Evolutionary conservation across 192 early-diverging fungal genomes (phyloP).

Genomic region (Dissophora globulifera): DNA sequence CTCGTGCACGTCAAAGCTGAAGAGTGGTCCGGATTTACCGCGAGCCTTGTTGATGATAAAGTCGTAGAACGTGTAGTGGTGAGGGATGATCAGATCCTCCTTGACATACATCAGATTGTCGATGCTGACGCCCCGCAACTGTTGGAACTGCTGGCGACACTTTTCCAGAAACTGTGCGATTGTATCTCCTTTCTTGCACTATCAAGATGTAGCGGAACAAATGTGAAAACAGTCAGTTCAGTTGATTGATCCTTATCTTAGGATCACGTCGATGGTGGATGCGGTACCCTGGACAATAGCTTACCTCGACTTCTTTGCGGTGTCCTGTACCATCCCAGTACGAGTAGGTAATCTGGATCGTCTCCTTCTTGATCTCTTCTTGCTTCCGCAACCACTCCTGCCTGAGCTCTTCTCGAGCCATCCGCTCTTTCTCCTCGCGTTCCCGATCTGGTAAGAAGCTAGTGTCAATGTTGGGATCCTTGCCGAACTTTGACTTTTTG

Average conservation of each 20-base stretch:
- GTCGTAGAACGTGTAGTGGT: constrained; percentile 93
- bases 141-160: constrained; percentile 82
- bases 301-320: constrained; percentile 78
- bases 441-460: constrained; percentile 92
- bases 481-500: constrained; percentile 69
- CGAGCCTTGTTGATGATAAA: constrained; percentile 95
- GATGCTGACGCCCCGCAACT: constrained; percentile 81
- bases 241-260: too few relatives aligned
- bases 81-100: constrained; percentile 96
- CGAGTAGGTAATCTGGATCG: constrained; percentile 87
- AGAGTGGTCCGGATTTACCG: constrained; percentile 96
- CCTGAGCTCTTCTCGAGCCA: constrained; percentile 77
- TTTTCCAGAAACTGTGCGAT: constrained; percentile 89
- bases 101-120: constrained; percentile 94
- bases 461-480: constrained; percentile 92
- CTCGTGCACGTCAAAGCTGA: constrained; percentile 94
- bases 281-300: too few relatives aligned
- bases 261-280: too few relatives aligned
- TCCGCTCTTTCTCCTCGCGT: constrained; percentile 81
- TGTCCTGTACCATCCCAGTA: constrained; percentile 99
- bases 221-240: neutral
- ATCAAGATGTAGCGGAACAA: neutral
- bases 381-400: constrained; percentile 87
- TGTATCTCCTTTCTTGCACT: constrained; percentile 87
- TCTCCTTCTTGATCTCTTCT: constrained; percentile 85